A percentile compares a stretch with the other conserved stretches of the same genome.
These are phyloP conservation scores for Pythium insidiosum DNA, from an alignment of 352 stramenopile species.

Conservation along the genomic window DNA sequence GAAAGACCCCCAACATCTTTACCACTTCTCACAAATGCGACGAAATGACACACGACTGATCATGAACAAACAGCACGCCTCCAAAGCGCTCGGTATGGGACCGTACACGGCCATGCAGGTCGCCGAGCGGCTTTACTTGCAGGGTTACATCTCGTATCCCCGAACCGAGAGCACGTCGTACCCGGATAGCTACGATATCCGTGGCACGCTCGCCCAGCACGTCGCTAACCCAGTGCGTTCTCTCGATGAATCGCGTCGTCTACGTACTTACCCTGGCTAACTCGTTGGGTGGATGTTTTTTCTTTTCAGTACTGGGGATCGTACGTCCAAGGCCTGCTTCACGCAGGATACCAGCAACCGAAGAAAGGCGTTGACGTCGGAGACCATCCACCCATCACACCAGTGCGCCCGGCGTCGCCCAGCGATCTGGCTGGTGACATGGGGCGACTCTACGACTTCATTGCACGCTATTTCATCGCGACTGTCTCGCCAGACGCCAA, in stretches of 20 bases:
- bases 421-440: constrained; percentile 67
- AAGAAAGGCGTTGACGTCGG: constrained; percentile 36
- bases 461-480: constrained; percentile 86
- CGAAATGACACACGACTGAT: neutral
- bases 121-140: constrained; percentile 81
- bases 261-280: too few species aligned
- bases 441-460: constrained; percentile 76
- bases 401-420: constrained; percentile 33
- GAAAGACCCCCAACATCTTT: too few species aligned
- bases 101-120: constrained; percentile 63
- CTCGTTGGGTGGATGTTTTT: neutral
- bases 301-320: constrained; percentile 17
- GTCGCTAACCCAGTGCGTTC: constrained; percentile 21
- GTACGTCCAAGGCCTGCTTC: constrained; percentile 16
- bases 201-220: constrained; percentile 59
- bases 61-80: constrained; percentile 29
- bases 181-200: constrained; percentile 81
- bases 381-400: constrained; percentile 79
- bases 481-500: constrained; percentile 72
- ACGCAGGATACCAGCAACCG: constrained; percentile 13
- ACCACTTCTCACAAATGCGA: too few species aligned
- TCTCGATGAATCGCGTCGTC: too few species aligned
- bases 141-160: constrained; percentile 86
- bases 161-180: constrained; percentile 81
- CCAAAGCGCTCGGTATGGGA: constrained; percentile 63